Evolutionary conservation across 495 filamentous ascomycete genomes (phyloP).

Genomic region (Penicillium cosmopolitanum): DNA sequence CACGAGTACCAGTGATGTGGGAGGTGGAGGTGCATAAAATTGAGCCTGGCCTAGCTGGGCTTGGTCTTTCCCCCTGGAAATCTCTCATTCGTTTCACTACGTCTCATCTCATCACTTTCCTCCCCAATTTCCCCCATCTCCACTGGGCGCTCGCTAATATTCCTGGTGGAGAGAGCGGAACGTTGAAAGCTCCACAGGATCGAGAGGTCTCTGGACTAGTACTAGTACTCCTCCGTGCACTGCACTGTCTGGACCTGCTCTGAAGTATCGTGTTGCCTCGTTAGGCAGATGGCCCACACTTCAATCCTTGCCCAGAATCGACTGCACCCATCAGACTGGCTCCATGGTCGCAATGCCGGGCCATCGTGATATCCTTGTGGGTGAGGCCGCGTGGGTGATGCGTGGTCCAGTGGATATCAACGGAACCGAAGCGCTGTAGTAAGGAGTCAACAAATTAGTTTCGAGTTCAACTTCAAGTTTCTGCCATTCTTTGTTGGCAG

Average conservation of each 20-base stretch:
- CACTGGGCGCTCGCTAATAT: slow-evolving; percentile 1
- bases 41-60: slow-evolving; percentile 6
- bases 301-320: slow-evolving; percentile 38
- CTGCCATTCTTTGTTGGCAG: slow-evolving; percentile 2
- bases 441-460: neutral
- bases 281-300: slow-evolving; percentile 32
- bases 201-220: neutral
- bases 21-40: slow-evolving; percentile 27
- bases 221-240: neutral
- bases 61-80: slow-evolving; percentile 2
- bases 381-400: slow-evolving; percentile 74
- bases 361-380: slow-evolving; percentile 66
- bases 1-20: neutral
- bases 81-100: neutral
- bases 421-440: slow-evolving; percentile 45
- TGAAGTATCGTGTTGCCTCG: neutral
- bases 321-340: slow-evolving; percentile 46
- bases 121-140: neutral
- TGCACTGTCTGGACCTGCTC: neutral
- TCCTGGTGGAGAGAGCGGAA: slow-evolving; percentile 2
- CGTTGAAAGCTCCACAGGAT: slow-evolving; percentile 1
- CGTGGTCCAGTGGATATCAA: slow-evolving; percentile 69
- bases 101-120: neutral
- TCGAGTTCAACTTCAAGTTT: neutral
- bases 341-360: slow-evolving; percentile 65